phyloP scores from a whole-genome alignment of 306 rosid species.

The Prunus dulcis region DNA sequence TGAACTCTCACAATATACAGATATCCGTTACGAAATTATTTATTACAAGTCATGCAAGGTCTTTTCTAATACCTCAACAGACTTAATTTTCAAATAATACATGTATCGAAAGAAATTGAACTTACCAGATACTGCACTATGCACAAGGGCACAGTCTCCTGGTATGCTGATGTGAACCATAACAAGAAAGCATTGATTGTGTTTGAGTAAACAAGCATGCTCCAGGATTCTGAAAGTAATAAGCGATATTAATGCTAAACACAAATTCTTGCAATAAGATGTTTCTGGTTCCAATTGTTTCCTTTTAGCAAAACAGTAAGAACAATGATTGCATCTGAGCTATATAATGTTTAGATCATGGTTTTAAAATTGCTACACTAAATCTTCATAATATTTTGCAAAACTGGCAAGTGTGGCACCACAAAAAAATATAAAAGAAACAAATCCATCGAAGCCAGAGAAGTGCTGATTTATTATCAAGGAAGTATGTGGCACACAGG shows the following conservation, averaged over 20 bases:
- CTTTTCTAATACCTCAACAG: not conserved
- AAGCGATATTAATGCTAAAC: not conserved
- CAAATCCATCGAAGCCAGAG: too few species aligned
- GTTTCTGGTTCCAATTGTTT: not conserved
- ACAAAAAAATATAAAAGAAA: not conserved
- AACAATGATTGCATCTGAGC: not conserved
- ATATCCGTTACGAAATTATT: too few species aligned
- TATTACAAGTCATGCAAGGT: not conserved
- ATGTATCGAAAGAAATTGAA: constrained; percentile 14
- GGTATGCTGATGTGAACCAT: constrained; percentile 78
- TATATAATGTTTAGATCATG: not conserved
- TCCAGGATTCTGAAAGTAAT: constrained; percentile 72
- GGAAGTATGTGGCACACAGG: too few species aligned
- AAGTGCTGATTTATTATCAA: too few species aligned
- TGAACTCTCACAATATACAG: not conserved
- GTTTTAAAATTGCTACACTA: not conserved
- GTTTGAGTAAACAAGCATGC: constrained; percentile 72
- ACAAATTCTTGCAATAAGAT: not conserved
- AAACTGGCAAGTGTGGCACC: not conserved
- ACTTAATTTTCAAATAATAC: not conserved
- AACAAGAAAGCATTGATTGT: constrained; percentile 71
- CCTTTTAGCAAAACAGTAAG: not conserved
- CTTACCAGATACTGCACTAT: constrained; percentile 44
- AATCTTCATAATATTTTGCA: not conserved
- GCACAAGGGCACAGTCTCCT: constrained; percentile 97